phyloP scores from a whole-genome alignment of 106 monocot species.

The Apostasia shenzhenica region DNA sequence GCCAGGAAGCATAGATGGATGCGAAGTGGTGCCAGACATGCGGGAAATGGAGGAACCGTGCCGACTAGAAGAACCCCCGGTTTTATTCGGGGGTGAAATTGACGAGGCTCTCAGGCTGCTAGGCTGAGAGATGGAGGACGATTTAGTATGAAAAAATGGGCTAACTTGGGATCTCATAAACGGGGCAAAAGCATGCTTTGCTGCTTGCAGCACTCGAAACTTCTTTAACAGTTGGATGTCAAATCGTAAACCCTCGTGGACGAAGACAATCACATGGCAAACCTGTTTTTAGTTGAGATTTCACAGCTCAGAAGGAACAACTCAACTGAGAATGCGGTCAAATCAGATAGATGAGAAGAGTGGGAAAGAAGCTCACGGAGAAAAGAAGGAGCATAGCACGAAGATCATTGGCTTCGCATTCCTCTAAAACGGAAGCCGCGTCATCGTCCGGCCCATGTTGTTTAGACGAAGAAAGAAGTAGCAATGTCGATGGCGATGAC shows the following conservation, averaged over 20 bases:
- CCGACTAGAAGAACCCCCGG: conserved; percentile 22
- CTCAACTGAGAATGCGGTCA: not conserved
- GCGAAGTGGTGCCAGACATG: conserved; percentile 43
- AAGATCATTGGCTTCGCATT: conserved; percentile 56
- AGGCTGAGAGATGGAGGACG: conserved; percentile 20
- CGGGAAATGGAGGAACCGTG: conserved; percentile 45
- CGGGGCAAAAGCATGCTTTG: conserved; percentile 69
- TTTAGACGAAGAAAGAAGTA: conserved; percentile 2
- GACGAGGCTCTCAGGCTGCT: conserved; percentile 20
- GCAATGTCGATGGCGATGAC: conserved; percentile 5
- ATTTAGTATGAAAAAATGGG: conserved; percentile 18
- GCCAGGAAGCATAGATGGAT: conserved; percentile 45
- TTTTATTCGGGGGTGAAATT: conserved; percentile 38
- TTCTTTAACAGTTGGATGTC: conserved; percentile 70
- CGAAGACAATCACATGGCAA: conserved; percentile 87
- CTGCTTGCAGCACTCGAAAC: conserved; percentile 76
- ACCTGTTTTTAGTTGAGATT: conserved; percentile 35
- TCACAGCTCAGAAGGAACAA: too few relatives aligned
- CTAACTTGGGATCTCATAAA: conserved; percentile 43
- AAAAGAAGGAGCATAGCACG: conserved; percentile 86
- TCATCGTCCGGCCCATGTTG: conserved; percentile 4
- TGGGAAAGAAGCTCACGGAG: conserved; percentile 43
- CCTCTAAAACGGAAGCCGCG: conserved; percentile 26
- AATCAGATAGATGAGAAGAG: not conserved
- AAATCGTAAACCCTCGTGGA: conserved; percentile 68